phyloP scores from a whole-genome alignment of 768 basidiomycete species.

The Cystobasidium onofrii region DNA sequence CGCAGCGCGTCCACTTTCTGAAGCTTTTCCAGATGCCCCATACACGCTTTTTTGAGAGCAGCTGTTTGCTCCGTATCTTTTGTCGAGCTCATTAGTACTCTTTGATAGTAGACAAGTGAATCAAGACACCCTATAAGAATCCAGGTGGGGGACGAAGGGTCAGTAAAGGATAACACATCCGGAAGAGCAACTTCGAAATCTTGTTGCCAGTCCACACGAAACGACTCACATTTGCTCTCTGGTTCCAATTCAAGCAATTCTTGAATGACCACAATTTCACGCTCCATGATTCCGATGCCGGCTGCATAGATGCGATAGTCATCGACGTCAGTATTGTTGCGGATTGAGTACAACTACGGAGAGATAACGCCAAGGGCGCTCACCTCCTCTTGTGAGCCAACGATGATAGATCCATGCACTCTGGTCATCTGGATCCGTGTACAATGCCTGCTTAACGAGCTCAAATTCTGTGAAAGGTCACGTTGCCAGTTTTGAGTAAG shows the following conservation, averaged over 20 bases:
- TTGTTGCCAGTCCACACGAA: too few species aligned
- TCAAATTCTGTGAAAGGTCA: slow-evolving; percentile 75
- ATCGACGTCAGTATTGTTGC: too few species aligned
- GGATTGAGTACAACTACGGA: background rate
- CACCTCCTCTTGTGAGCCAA: slow-evolving; percentile 83
- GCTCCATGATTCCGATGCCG: slow-evolving; percentile 56
- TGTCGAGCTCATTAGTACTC: background rate
- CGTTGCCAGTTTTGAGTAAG: too few species aligned
- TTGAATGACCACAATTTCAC: slow-evolving; percentile 70
- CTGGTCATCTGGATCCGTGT: slow-evolving; percentile 92
- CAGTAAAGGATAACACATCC: too few species aligned
- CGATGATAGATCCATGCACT: slow-evolving; percentile 97
- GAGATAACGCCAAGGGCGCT: background rate
- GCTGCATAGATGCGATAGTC: slow-evolving; percentile 50
- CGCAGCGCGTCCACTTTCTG: slow-evolving; percentile 9
- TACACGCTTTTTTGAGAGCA: background rate
- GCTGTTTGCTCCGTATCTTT: background rate
- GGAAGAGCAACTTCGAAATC: too few species aligned
- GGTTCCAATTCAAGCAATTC: slow-evolving; percentile 81
- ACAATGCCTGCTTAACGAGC: slow-evolving; percentile 83
- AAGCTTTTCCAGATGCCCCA: background rate
- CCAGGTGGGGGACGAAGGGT: background rate
- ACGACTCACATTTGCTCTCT: slow-evolving; percentile 68
- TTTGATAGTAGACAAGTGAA: slow-evolving; percentile 7
- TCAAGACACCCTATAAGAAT: slow-evolving; percentile 19